Base-by-base conservation (phyloP, 805 yeast genomes). In the Brettanomyces nanus region DNA sequence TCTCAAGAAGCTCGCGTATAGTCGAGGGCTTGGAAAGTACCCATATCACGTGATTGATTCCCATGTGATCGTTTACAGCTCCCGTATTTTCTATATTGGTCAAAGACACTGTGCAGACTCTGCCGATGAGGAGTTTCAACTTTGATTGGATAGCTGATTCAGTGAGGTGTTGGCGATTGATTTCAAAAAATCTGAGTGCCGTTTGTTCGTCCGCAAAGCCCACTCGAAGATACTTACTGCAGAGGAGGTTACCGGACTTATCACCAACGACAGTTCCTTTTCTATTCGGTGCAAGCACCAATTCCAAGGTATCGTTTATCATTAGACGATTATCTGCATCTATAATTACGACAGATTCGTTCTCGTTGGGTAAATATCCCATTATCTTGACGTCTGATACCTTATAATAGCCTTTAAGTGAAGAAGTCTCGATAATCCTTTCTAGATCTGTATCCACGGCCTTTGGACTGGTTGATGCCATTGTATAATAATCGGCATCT, bases 331-430 rank as follows among this genome's bases (percentile, higher is more conserved):
- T 7, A 23, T 23, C 26, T 23, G 26, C 10, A 11, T 23, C 26
- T 11, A 23, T 23, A 9, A 9, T 11, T 9, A 23, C 26, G 10
- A 23, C 7, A 23, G 26, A 11, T 11, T 23, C 26, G 26, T 23
- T 14, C 30, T 10, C 39, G n/a, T 19, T 19, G 4, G 32, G 36
- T 2, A 31, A 14, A 28, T 37, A 40, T 5, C 41, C 43, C 9
- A 37, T 17, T 6, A 40, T 28, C 17, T 25, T 19, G 3, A 37
- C 40, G 11, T 37, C 28, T n/a, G 21, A 17, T 10, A 40, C 13
- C 20, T 33, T 26, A 31, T 18, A 37, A 7, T 18, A 10, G 2
- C 43, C 43, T 5, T 10, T 9, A 10, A 40, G 19, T 10, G 39
- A 20, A 5, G 15, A 5, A 30, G 37, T 41, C 9, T 29, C 18